Conservation (phyloP, 345 rosid genomes). For the Nephelium lappaceum region DNA sequence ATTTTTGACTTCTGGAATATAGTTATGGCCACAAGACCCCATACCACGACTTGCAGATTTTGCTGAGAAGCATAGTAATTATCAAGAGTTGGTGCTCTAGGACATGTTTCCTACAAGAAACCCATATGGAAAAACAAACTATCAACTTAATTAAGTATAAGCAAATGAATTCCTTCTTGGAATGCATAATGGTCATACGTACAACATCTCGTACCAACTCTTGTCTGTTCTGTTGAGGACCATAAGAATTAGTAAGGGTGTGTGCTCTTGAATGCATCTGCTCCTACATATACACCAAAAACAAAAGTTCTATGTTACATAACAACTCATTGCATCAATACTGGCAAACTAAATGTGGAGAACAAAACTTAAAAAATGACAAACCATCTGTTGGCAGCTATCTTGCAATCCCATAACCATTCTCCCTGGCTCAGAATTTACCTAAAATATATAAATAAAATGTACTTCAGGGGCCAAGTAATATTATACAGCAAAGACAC, state of each 20-base stretch:
- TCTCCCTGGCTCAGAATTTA: constrained; percentile 32
- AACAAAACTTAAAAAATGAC: constrained; percentile 13
- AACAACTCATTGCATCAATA: constrained; percentile 1
- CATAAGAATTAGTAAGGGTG: constrained; percentile 39
- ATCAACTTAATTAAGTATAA: background rate
- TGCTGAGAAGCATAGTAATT: constrained; percentile 45
- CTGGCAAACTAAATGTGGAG: constrained; percentile 5
- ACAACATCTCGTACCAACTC: constrained; percentile 32
- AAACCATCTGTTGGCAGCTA: constrained; percentile 45
- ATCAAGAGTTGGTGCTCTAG: constrained; percentile 48
- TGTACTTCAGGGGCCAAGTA: constrained; percentile 19
- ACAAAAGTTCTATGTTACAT: constrained; percentile 1
- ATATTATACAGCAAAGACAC: background rate
- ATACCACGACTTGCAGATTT: constrained; percentile 49
- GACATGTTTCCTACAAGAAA: constrained; percentile 44
- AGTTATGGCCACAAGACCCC: constrained; percentile 13
- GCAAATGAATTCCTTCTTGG: background rate
- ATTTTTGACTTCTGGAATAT: background rate
- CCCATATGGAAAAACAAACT: constrained; percentile 15
- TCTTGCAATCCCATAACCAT: constrained; percentile 41
- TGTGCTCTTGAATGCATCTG: constrained; percentile 50
- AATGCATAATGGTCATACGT: background rate
- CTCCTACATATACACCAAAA: constrained; percentile 32
- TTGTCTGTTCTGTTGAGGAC: constrained; percentile 49
- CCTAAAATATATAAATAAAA: constrained; percentile 34